These are phyloP conservation scores for Gamarada debralockiae DNA, from an alignment of 495 filamentous ascomycete species.

Conservation along the genomic window DNA sequence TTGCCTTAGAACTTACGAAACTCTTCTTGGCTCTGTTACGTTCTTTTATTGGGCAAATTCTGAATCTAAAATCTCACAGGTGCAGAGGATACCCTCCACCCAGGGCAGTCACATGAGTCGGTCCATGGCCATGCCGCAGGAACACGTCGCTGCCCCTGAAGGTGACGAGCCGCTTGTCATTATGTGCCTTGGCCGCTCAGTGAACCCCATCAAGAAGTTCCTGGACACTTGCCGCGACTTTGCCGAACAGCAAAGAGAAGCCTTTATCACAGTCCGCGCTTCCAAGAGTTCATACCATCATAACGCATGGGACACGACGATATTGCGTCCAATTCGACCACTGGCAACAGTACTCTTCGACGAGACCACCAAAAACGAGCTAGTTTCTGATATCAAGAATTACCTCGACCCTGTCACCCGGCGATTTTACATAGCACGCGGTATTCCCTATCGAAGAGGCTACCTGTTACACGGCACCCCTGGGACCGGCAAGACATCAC, in stretches of 20 bases:
- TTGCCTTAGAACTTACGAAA: too few relatives aligned
- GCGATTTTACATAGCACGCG: slow-evolving; percentile 70
- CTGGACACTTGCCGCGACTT: slow-evolving; percentile 39
- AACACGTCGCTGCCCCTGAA: slow-evolving; percentile 35
- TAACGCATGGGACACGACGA: slow-evolving; percentile 35
- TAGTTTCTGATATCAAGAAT: slow-evolving; percentile 79
- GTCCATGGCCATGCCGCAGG: slow-evolving; percentile 29
- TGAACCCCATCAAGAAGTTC: slow-evolving; percentile 39
- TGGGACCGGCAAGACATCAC: slow-evolving; percentile 62
- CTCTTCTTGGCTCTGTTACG: too few relatives aligned
- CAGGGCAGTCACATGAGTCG: not conserved
- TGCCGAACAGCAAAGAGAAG: slow-evolving; percentile 40
- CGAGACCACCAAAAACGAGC: slow-evolving; percentile 61
- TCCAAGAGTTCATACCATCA: slow-evolving; percentile 32
- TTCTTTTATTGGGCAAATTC: slow-evolving; percentile 43
- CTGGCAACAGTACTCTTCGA: slow-evolving; percentile 83
- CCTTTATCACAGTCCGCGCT: slow-evolving; percentile 38
- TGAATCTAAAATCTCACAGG: slow-evolving; percentile 37
- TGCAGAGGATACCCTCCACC: slow-evolving; percentile 23
- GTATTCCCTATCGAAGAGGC: slow-evolving; percentile 74
- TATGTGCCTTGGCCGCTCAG: slow-evolving; percentile 42
- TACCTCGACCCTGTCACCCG: slow-evolving; percentile 73
- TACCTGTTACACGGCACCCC: slow-evolving; percentile 88
- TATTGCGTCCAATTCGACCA: slow-evolving; percentile 60
- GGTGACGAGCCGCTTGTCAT: slow-evolving; percentile 41